Evolutionary conservation across 345 rosid genomes (phyloP).

Genomic region (Eucalyptus virginea): DNA sequence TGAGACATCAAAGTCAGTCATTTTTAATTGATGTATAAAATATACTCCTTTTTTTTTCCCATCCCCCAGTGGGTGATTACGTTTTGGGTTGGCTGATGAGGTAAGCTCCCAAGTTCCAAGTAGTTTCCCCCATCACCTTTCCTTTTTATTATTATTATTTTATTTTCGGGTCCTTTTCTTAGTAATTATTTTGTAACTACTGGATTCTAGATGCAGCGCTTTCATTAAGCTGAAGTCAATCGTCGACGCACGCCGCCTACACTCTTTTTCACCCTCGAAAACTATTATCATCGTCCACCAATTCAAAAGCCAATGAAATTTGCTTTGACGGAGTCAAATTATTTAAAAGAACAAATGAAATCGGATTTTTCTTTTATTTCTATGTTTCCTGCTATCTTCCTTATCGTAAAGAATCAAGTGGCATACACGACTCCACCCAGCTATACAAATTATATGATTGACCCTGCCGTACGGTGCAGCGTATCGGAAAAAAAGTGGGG

Average conservation of each 20-base stretch:
- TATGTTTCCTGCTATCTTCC: not conserved
- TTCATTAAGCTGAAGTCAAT: not conserved
- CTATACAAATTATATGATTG: not conserved
- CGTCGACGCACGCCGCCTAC: not conserved
- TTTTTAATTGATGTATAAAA: too few relatives aligned
- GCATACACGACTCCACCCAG: not conserved
- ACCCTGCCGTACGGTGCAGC: not conserved
- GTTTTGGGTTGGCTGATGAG: not conserved
- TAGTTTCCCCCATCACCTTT: not conserved
- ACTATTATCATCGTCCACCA: not conserved
- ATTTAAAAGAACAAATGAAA: not conserved
- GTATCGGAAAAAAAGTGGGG: not conserved
- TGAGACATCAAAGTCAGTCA: too few relatives aligned
- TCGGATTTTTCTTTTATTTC: not conserved
- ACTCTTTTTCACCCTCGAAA: not conserved
- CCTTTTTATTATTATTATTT: not conserved
- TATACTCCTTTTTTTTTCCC: too few relatives aligned
- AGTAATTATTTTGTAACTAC: not conserved
- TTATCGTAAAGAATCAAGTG: not conserved
- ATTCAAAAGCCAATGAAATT: too few relatives aligned
- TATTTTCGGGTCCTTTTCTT: not conserved
- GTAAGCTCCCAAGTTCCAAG: not conserved
- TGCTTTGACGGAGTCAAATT: not conserved
- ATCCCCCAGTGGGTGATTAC: too few relatives aligned
- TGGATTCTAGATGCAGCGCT: not conserved